These are phyloP conservation scores for Diaporthe sp. DNA, from an alignment of 2,329 filamentous ascomycete species.

Conservation along the genomic window DNA sequence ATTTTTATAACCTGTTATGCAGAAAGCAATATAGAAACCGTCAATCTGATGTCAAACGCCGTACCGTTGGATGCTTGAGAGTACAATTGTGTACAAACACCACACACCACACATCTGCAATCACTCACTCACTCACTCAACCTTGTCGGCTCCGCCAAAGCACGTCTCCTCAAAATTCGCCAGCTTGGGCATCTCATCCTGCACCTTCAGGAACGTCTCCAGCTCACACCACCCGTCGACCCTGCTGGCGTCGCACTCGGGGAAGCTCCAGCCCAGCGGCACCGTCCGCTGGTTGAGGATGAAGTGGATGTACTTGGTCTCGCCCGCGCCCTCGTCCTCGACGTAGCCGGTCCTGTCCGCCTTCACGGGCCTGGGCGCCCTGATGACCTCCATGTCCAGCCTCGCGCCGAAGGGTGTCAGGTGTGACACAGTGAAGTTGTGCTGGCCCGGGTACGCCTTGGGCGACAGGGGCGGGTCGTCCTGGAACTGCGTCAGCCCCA, in stretches of 20 bases:
- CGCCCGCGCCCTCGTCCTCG: slow-evolving; percentile 49
- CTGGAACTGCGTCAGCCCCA: slow-evolving; percentile 78
- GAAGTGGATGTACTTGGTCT: slow-evolving; percentile 81
- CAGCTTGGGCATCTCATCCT: slow-evolving; percentile 69
- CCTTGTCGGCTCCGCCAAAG: slow-evolving; percentile 59
- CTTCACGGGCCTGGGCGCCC: slow-evolving; percentile 73
- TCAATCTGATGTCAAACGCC: slow-evolving; percentile 27
- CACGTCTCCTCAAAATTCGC: slow-evolving; percentile 77
- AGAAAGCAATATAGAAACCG: neutral
- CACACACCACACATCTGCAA: neutral
- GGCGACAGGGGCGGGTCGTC: slow-evolving; percentile 67
- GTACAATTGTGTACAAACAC: neutral
- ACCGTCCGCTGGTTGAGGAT: slow-evolving; percentile 81
- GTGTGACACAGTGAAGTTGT: slow-evolving; percentile 76
- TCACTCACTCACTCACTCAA: slow-evolving; percentile 1
- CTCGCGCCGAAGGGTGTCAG: slow-evolving; percentile 80
- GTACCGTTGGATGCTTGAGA: slow-evolving; percentile 10
- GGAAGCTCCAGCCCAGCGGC: slow-evolving; percentile 76
- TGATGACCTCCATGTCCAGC: slow-evolving; percentile 81
- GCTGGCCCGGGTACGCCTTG: slow-evolving; percentile 66
- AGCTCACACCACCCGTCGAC: slow-evolving; percentile 85
- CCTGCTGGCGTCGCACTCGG: slow-evolving; percentile 71
- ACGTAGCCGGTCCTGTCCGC: slow-evolving; percentile 68
- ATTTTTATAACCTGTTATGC: neutral
- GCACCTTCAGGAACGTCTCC: slow-evolving; percentile 74